A percentile compares a stretch with the other conserved stretches of the same genome.
These are phyloP conservation scores for Millerago galiae DNA, from an alignment of 805 yeast genomes.

Conservation along the genomic window DNA sequence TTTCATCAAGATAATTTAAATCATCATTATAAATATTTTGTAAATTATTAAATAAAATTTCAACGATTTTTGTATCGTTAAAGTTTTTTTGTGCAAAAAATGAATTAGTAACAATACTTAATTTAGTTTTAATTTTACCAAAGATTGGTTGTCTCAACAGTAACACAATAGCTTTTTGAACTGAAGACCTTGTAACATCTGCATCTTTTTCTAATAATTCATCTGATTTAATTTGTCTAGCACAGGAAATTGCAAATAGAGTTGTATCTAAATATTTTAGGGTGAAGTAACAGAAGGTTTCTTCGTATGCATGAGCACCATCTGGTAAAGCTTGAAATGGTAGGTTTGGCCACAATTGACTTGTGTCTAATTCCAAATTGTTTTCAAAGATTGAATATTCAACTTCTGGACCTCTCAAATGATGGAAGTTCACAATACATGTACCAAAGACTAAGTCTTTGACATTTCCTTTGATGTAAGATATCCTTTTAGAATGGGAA, in stretches of 20 bases:
- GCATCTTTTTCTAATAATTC: conserved; percentile 50
- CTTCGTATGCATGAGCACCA: conserved; percentile 90
- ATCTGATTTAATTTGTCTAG: conserved; percentile 67
- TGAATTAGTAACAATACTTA: conserved; percentile 81
- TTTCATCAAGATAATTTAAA: conserved; percentile 33
- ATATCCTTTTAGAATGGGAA: conserved; percentile 11
- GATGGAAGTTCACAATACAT: conserved; percentile 90
- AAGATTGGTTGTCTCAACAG: conserved; percentile 83
- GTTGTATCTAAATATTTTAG: conserved; percentile 61
- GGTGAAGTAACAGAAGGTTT: conserved; percentile 88
- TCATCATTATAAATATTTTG: conserved; percentile 33
- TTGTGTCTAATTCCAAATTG: conserved; percentile 5
- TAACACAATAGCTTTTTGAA: conserved; percentile 87
- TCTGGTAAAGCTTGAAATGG: conserved; percentile 97
- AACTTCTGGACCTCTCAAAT: conserved; percentile 87
- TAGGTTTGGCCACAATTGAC: conserved; percentile 67
- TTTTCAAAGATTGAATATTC: conserved; percentile 69
- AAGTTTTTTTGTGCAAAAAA: conserved; percentile 80
- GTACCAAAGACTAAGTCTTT: conserved; percentile 61
- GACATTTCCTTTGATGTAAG: conserved; percentile 15
- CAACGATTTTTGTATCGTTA: conserved; percentile 60
- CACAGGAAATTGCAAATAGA: conserved; percentile 91
- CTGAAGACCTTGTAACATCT: conserved; percentile 77
- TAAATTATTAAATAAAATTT: conserved; percentile 63
- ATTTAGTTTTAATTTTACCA: conserved; percentile 81